Evolutionary conservation across 768 basidiomycete genomes (phyloP), one percentile per base, ranked within the genome.

Genomic region (Serendipita indica): DNA sequence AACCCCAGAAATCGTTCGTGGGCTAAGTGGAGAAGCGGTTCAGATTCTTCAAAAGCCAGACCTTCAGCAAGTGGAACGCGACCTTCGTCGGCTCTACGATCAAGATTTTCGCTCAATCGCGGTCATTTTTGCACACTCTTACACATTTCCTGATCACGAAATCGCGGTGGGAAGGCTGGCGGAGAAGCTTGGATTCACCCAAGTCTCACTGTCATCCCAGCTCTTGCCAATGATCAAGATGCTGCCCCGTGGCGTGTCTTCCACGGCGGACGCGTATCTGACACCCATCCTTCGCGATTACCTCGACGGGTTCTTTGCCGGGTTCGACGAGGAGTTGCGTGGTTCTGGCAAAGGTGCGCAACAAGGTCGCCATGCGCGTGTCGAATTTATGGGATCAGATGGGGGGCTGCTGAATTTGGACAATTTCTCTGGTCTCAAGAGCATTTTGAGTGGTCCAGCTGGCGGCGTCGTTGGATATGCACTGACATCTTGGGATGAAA

Each of bases 391-490:
- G 94, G 86, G 85, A 33, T 89, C 86, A 58, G 93, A 98, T 65
- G 94, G 90, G 3, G 88, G 89, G 4, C 72, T 93, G 7, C 72
- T 90, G 22, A 86, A 89, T 66, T 70, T 86, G 12, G 69, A 79
- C 60, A 86, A 88, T 65, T 97, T 98, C 68, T 90, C 89, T 0
- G 94, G 93, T 0, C 71, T 98, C 64, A 93, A 92, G 76, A 89
- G 86, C 62, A 92, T 97, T 62, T 70, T 96, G 34, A 91, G 88
- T 64, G 89, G 89, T 2, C 94, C 93, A 0, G 94, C 93, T 0
- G 93, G 93, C 2, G 93, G 93, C 2, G 94, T 98, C 3, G 94
- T 98, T 0, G 94, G 94, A 0, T 94, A 89, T 65, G 89, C 92
- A 0, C 72, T 91, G 63, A 93, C 89, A 2, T 72, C 73, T 65